Conservation (phyloP, 306 rosid genomes). For the Gleditsia sinensis region DNA sequence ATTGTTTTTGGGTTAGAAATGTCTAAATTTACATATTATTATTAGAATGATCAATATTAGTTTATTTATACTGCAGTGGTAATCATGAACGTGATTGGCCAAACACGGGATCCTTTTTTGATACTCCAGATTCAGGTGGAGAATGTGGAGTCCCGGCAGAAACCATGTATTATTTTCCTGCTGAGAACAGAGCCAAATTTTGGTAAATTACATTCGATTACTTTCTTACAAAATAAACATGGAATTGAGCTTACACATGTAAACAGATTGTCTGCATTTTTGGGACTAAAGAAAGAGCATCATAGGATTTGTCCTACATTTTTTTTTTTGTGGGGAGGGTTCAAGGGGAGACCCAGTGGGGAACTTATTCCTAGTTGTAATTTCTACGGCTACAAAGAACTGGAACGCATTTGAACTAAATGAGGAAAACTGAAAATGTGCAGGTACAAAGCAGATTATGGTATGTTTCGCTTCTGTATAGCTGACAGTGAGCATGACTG, state of each 20-base stretch:
- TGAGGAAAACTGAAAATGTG: constrained; percentile 24
- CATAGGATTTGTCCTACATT: too few relatives aligned
- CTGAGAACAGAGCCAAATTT: constrained; percentile 82
- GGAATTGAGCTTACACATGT: neutral
- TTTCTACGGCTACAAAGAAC: neutral
- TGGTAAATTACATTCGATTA: constrained; percentile 51
- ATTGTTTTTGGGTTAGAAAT: too few relatives aligned
- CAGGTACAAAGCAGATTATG: constrained; percentile 59
- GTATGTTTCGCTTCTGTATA: constrained; percentile 61
- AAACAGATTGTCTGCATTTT: neutral
- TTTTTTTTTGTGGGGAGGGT: too few relatives aligned
- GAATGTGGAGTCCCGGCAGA: constrained; percentile 88
- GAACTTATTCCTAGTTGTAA: too few relatives aligned
- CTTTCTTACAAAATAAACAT: neutral
- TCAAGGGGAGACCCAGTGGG: too few relatives aligned
- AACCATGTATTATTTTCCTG: constrained; percentile 79
- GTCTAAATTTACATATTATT: neutral
- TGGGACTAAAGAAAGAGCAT: too few relatives aligned
- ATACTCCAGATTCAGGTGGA: constrained; percentile 80
- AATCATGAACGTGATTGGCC: constrained; percentile 93
- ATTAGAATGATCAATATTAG: neutral
- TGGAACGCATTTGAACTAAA: neutral
- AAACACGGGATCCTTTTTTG: constrained; percentile 67
- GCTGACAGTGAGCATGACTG: constrained; percentile 68
- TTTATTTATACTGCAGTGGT: constrained; percentile 52